Conservation (phyloP, 768 basidiomycete genomes). For the Holtermannia corniformis region DNA sequence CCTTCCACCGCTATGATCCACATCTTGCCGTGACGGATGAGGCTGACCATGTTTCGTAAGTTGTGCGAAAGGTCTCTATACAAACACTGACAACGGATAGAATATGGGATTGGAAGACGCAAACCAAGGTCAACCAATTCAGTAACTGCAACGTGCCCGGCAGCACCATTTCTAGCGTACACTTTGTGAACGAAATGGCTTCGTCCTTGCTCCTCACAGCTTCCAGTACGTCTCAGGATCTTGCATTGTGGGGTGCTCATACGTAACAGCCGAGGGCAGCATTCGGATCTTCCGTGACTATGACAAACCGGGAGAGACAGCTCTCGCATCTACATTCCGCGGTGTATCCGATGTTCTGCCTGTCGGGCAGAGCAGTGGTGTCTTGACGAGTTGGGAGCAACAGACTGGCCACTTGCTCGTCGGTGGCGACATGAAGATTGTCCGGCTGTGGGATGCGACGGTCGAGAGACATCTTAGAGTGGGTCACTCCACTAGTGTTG, state of each 20-base stretch:
- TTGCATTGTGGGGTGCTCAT: neutral
- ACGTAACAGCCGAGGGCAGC: conserved; percentile 67
- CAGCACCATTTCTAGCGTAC: conserved; percentile 73
- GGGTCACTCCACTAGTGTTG: conserved; percentile 38
- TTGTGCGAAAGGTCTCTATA: conserved; percentile 18
- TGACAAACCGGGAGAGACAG: conserved; percentile 63
- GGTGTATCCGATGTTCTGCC: conserved; percentile 70
- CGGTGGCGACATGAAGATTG: conserved; percentile 78
- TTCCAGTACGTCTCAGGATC: conserved; percentile 52
- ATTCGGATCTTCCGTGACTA: conserved; percentile 89
- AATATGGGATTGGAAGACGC: conserved; percentile 88
- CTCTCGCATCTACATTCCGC: conserved; percentile 90
- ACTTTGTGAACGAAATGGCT: conserved; percentile 92
- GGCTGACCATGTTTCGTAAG: conserved; percentile 70
- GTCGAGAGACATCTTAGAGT: conserved; percentile 51
- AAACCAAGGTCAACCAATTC: conserved; percentile 68
- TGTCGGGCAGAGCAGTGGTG: conserved; percentile 62
- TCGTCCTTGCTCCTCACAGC: conserved; percentile 81
- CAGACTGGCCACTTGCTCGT: conserved; percentile 72
- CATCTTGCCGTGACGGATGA: conserved; percentile 81
- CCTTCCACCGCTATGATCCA: conserved; percentile 85
- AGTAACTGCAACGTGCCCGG: conserved; percentile 77
- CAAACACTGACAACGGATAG: conserved; percentile 43
- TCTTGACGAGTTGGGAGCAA: conserved; percentile 92
- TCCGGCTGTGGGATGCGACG: conserved; percentile 91